Percentiles rank a stretch among this genome's conserved stretches.
Evolutionary conservation across 164 flowering plant species (phyloP).

Genomic region (Pachysandra terminalis): DNA sequence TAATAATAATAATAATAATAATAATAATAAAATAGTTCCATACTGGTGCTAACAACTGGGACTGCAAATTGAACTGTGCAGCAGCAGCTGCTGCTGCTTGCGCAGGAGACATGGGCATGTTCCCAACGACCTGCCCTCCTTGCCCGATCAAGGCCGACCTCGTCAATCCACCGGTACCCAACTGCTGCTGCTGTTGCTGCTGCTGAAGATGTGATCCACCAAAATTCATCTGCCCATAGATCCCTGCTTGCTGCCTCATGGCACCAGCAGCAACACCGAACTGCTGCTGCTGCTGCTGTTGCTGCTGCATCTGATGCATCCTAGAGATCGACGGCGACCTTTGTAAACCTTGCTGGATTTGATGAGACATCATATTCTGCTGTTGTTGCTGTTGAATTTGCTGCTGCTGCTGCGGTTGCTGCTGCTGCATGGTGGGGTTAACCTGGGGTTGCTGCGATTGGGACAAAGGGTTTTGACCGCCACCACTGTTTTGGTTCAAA

Average conservation of each 20-base stretch:
- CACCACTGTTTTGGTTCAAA: constrained; percentile 9
- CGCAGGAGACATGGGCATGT: constrained; percentile 58
- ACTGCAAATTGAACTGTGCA: constrained; percentile 67
- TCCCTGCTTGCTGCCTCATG: constrained; percentile 45
- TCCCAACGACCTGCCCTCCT: constrained; percentile 31
- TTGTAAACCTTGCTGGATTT: constrained; percentile 47
- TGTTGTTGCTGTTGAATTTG: constrained; percentile 18
- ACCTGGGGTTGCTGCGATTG: constrained; percentile 17
- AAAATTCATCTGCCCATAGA: constrained; percentile 62
- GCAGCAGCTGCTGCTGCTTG: constrained; percentile 42
- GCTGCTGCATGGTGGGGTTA: constrained; percentile 12
- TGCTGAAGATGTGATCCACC: constrained; percentile 32
- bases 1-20: too few species aligned
- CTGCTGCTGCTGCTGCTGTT: constrained; percentile 42
- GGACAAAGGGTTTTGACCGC: constrained; percentile 4
- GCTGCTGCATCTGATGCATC: constrained; percentile 46
- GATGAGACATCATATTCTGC: constrained; percentile 32
- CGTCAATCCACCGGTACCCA: constrained; percentile 41
- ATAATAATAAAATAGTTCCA: neutral
- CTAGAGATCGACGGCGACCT: constrained; percentile 68
- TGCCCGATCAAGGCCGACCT: constrained; percentile 65
- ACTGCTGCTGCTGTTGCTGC: constrained; percentile 39
- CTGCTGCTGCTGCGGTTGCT: neutral
- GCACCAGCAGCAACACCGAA: constrained; percentile 12
- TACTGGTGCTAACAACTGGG: constrained; percentile 69